These are phyloP conservation scores for Chiua virens DNA, from an alignment of 768 basidiomycete genomes.

Conservation along the genomic window DNA sequence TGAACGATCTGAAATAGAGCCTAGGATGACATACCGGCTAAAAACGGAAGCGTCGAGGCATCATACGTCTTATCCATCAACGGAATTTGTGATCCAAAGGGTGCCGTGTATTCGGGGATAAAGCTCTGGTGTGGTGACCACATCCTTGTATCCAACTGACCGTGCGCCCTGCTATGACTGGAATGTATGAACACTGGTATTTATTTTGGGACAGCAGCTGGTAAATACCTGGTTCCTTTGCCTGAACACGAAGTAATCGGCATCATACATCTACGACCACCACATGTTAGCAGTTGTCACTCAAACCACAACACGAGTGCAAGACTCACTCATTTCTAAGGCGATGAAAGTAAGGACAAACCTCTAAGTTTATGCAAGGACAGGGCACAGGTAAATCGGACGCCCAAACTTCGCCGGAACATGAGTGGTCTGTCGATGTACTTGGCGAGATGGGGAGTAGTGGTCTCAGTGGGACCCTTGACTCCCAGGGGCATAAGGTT, in stretches of 20 bases:
- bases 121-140: neutral
- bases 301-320: no score
- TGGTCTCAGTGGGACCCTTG: no score
- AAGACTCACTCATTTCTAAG: no score
- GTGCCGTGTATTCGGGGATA: neutral
- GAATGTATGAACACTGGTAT: neutral
- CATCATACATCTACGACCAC: neutral
- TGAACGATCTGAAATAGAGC: neutral
- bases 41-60: neutral
- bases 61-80: neutral
- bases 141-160: neutral
- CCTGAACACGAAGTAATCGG: neutral
- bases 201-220: no score
- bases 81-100: neutral
- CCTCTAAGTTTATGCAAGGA: no score
- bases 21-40: neutral
- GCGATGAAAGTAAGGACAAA: no score
- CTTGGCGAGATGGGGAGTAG: no score
- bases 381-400: no score
- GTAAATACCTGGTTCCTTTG: neutral
- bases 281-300: no score
- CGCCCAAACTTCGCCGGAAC: no score
- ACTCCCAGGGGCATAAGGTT: no score
- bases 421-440: no score
- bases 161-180: neutral